Percentiles rank a stretch among this genome's conserved stretches.
These are phyloP conservation scores for Neonectria coccinea DNA, from an alignment of 2,329 filamentous ascomycete genomes.

Conservation along the genomic window DNA sequence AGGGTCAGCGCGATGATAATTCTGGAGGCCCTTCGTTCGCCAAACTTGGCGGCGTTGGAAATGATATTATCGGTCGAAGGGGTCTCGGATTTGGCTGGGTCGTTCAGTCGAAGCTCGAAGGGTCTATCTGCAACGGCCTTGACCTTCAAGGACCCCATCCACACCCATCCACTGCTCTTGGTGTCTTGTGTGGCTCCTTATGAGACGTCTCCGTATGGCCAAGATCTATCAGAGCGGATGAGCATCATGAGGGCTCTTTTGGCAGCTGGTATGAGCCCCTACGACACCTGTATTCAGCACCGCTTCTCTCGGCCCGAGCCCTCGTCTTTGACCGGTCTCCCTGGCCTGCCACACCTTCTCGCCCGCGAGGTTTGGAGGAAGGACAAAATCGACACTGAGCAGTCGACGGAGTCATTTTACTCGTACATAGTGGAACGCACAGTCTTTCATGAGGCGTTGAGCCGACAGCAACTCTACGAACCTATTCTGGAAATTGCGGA, in stretches of 20 bases:
- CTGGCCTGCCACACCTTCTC: conserved; percentile 6
- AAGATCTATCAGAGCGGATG: not conserved
- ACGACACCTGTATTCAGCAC: conserved; percentile 4
- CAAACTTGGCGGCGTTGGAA: conserved; percentile 3
- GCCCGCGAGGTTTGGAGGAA: conserved; percentile 14
- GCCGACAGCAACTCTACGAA: not conserved
- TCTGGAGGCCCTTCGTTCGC: not conserved
- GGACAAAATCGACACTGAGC: not conserved
- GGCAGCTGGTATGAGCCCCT: conserved; percentile 21
- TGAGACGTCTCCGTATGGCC: not conserved
- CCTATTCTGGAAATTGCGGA: conserved; percentile 27
- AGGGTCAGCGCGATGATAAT: conserved; percentile 22
- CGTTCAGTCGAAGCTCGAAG: conserved; percentile 15
- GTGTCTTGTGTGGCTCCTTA: not conserved
- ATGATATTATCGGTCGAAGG: conserved; percentile 26
- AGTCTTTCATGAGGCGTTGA: conserved; percentile 29
- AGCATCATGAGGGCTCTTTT: conserved; percentile 21
- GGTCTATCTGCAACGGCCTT: not conserved
- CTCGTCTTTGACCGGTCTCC: not conserved
- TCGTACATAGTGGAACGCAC: not conserved
- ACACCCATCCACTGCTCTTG: conserved; percentile 18
- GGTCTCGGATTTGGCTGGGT: not conserved
- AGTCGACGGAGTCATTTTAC: not conserved
- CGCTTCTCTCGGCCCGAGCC: not conserved
- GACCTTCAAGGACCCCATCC: not conserved